Evolutionary conservation across 495 filamentous ascomycete species (phyloP).

Genomic region (Oleoguttula mirabilis): DNA sequence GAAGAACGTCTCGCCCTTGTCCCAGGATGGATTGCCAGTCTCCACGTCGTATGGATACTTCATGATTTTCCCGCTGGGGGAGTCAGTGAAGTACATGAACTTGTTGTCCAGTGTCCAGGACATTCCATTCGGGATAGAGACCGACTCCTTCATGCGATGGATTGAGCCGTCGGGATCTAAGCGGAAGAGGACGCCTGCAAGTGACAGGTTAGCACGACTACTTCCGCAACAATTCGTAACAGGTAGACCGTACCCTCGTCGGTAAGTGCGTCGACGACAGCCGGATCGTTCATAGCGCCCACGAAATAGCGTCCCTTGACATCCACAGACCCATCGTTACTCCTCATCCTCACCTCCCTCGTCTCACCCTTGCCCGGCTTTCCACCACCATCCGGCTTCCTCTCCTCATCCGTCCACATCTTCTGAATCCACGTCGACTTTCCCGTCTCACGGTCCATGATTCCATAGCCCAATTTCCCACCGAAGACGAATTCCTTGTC

Average conservation of each 20-base stretch:
- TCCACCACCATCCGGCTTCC: slow-evolving; percentile 28
- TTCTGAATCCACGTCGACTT: slow-evolving; percentile 48
- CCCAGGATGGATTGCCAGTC: slow-evolving; percentile 44
- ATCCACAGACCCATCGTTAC: slow-evolving; percentile 77
- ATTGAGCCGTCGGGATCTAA: slow-evolving; percentile 49
- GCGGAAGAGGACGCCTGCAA: slow-evolving; percentile 48
- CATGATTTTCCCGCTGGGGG: slow-evolving; percentile 56
- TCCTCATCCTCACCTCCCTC: slow-evolving; percentile 34
- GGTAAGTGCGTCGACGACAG: slow-evolving; percentile 15
- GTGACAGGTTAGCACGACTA: not conserved
- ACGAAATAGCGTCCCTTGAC: slow-evolving; percentile 76
- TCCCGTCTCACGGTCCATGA: slow-evolving; percentile 56
- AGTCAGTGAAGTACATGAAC: slow-evolving; percentile 71
- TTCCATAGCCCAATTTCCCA: slow-evolving; percentile 69
- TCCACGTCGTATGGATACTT: slow-evolving; percentile 60
- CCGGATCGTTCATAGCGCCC: slow-evolving; percentile 70
- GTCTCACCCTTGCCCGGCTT: slow-evolving; percentile 15
- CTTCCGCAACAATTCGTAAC: not conserved
- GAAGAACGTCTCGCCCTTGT: slow-evolving; percentile 57
- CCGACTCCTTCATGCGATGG: slow-evolving; percentile 45
- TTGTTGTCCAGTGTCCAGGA: slow-evolving; percentile 55
- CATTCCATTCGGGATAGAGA: slow-evolving; percentile 82
- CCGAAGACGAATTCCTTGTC: slow-evolving; percentile 61
- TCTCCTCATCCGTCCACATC: slow-evolving; percentile 43
- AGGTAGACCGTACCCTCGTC: slow-evolving; percentile 34